phyloP scores from a whole-genome alignment of 164 flowering plant genomes.

The Berberis vulgaris region DNA sequence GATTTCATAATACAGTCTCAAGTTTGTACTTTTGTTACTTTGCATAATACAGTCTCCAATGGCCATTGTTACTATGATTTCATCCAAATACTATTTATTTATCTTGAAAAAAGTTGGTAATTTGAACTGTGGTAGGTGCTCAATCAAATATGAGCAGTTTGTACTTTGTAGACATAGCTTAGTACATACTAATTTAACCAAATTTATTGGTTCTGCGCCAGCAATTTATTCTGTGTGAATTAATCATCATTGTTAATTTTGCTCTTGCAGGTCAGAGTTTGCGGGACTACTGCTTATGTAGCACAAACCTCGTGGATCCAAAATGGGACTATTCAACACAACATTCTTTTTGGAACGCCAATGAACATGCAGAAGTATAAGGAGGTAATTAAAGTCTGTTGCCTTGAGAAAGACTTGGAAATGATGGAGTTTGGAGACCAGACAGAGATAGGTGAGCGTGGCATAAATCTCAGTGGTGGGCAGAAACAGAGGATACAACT shows the following conservation, averaged over 20 bases:
- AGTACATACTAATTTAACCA: too few species aligned
- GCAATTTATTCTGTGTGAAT: background rate
- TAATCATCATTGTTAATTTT: background rate
- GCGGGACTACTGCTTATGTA: slow-evolving; percentile 23
- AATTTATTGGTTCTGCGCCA: background rate
- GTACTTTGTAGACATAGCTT: too few species aligned
- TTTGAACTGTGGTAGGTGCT: background rate
- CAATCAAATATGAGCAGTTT: background rate
- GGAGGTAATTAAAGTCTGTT: slow-evolving; percentile 67
- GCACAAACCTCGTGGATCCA: slow-evolving; percentile 99
- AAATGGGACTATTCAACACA: slow-evolving; percentile 87
- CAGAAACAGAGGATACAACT: slow-evolving; percentile 98
- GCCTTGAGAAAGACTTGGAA: slow-evolving; percentile 87
- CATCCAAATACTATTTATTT: too few species aligned
- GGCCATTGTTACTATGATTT: too few species aligned
- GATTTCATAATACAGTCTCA: too few species aligned
- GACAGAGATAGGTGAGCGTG: slow-evolving; percentile 99
- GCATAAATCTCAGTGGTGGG: slow-evolving; percentile 98
- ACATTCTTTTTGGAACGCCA: slow-evolving; percentile 79
- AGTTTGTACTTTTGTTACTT: too few species aligned
- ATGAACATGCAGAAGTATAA: slow-evolving; percentile 56
- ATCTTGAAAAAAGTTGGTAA: too few species aligned
- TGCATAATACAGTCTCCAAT: too few species aligned
- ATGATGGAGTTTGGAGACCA: slow-evolving; percentile 99
- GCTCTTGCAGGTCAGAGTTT: slow-evolving; percentile 11